phyloP scores from a whole-genome alignment of 208 protist species.

The Polymyxa betae region DNA sequence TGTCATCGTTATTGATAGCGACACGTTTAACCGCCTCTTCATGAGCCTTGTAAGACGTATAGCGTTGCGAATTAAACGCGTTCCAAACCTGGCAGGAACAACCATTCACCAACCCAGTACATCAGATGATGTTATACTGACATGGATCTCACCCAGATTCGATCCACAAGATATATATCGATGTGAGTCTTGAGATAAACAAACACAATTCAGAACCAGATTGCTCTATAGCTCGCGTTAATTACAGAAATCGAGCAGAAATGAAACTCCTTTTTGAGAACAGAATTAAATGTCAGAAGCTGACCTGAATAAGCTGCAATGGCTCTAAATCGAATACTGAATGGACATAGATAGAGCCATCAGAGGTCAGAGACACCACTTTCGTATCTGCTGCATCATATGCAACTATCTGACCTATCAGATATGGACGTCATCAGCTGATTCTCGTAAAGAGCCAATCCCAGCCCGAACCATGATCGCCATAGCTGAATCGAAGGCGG shows the following conservation, averaged over 20 bases:
- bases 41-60: neutral
- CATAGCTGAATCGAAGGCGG: too few species aligned
- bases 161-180: neutral
- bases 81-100: neutral
- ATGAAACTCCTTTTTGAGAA: too few species aligned
- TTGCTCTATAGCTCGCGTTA: neutral
- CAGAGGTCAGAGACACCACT: neutral
- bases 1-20: neutral
- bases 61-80: neutral
- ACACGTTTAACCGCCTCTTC: neutral
- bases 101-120: too few species aligned
- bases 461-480: too few species aligned
- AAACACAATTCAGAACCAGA: neutral
- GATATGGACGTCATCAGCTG: neutral
- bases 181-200: neutral
- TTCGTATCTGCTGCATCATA: neutral
- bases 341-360: neutral
- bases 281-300: too few species aligned
- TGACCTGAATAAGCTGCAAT: neutral
- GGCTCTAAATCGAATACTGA: neutral
- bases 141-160: neutral
- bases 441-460: too few species aligned
- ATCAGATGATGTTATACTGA: neutral
- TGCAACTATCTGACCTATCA: neutral
- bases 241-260: neutral